These are phyloP conservation scores for Spergularia marina DNA, from an alignment of 148 eudicot species.

Conservation along the genomic window DNA sequence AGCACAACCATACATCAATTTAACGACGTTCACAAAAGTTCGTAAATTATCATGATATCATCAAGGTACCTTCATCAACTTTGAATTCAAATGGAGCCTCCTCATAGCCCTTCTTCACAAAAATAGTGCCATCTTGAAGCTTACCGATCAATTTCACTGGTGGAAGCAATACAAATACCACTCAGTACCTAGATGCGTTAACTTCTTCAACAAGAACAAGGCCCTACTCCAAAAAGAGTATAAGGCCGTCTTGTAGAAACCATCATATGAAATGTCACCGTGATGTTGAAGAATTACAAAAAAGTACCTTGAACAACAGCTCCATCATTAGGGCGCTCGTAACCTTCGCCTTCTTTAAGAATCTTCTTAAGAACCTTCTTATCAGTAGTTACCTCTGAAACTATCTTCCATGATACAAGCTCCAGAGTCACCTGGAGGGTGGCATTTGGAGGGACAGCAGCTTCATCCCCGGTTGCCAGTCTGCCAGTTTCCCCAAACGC, in stretches of 20 bases:
- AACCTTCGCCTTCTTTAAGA: constrained; percentile 81
- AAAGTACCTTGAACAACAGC: constrained; percentile 58
- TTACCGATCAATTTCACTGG: constrained; percentile 77
- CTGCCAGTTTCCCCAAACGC: constrained; percentile 78
- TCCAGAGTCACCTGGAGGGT: constrained; percentile 57
- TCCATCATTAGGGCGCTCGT: constrained; percentile 80
- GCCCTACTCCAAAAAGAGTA: too few relatives aligned
- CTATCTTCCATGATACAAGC: constrained; percentile 77
- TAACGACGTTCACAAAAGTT: background rate
- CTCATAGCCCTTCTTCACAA: constrained; percentile 63
- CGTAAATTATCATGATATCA: background rate
- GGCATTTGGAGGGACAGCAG: constrained; percentile 73
- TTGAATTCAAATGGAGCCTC: constrained; percentile 64
- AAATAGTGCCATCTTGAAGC: constrained; percentile 70
- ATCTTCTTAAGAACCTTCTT: constrained; percentile 76
- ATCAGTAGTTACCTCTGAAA: constrained; percentile 59
- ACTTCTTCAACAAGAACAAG: background rate
- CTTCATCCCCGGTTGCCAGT: constrained; percentile 49
- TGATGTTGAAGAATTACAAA: constrained; percentile 8
- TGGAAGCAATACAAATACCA: background rate
- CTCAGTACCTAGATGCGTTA: background rate
- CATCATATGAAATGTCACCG: background rate
- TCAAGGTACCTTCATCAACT: constrained; percentile 69
- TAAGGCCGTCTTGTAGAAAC: too few relatives aligned
- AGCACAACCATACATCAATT: background rate